Conservation (phyloP, 1,139 yeast genomes). For the Geotrichum candidum region DNA sequence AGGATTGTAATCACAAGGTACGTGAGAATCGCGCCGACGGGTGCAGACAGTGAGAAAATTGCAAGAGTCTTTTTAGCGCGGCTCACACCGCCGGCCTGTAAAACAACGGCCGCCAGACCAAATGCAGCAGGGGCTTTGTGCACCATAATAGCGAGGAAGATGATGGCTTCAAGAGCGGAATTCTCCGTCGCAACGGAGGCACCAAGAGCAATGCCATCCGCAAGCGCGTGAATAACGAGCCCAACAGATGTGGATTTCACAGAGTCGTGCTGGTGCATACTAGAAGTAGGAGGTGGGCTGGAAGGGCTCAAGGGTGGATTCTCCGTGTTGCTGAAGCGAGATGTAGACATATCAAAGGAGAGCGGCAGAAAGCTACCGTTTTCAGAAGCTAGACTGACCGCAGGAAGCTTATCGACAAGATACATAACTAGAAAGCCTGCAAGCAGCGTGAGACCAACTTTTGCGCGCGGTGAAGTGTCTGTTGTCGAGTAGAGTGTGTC, state of each 20-base stretch:
- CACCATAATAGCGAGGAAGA: constrained; percentile 55
- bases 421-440: constrained; percentile 51
- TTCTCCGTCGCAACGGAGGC: constrained; percentile 48
- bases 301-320: background rate
- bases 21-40: constrained; percentile 47
- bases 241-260: constrained; percentile 48
- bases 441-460: constrained; percentile 39
- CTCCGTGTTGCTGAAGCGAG: constrained; percentile 5
- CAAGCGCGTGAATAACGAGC: constrained; percentile 56
- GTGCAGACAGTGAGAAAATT: constrained; percentile 49
- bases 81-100: constrained; percentile 33
- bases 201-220: constrained; percentile 75
- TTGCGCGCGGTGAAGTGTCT: constrained; percentile 13
- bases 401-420: constrained; percentile 41
- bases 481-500: constrained; percentile 39
- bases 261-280: constrained; percentile 4
- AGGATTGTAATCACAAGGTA: constrained; percentile 39
- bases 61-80: constrained; percentile 42
- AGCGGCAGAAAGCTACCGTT: constrained; percentile 15
- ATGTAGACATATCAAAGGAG: constrained; percentile 21
- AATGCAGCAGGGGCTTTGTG: constrained; percentile 77
- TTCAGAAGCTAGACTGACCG: background rate
- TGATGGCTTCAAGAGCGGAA: constrained; percentile 44
- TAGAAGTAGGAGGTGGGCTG: background rate
- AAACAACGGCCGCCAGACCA: constrained; percentile 55